These are phyloP conservation scores for Allomyces macrogynus DNA, from an alignment of 192 early-diverging fungal species.

Conservation along the genomic window DNA sequence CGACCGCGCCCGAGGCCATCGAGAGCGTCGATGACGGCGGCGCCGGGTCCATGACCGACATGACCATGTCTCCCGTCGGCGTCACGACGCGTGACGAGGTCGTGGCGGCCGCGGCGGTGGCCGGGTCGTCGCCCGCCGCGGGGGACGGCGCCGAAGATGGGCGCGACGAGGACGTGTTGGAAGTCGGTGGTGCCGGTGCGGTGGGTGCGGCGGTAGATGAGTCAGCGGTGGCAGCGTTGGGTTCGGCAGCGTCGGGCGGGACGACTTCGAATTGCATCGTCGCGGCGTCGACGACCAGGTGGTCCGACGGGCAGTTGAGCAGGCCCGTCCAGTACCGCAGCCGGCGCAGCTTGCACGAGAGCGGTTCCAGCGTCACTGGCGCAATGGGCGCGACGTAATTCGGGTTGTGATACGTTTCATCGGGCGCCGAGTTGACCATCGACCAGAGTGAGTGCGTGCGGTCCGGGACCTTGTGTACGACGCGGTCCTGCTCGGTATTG, in stretches of 20 bases:
- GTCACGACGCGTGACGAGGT: background rate
- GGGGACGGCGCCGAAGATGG: background rate
- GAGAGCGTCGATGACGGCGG: background rate
- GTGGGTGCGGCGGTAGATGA: background rate
- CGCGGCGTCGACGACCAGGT: background rate
- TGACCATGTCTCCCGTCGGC: background rate
- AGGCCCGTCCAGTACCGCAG: background rate
- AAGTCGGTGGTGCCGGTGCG: background rate
- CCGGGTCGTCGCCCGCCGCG: no score
- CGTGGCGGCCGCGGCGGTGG: no score
- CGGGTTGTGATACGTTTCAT: slow-evolving; percentile 28
- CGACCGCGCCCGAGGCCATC: background rate
- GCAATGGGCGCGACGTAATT: slow-evolving; percentile 12
- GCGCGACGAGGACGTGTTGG: background rate
- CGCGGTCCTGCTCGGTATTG: slow-evolving; percentile 67
- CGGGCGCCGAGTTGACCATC: slow-evolving; percentile 36
- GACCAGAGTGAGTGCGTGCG: slow-evolving; percentile 60
- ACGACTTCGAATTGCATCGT: background rate
- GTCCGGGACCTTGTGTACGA: slow-evolving; percentile 15
- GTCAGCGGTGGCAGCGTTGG: background rate
- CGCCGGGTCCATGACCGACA: background rate
- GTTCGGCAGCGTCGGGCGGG: background rate
- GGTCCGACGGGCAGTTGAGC: background rate
- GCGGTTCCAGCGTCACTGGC: background rate
- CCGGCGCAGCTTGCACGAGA: background rate